These are phyloP conservation scores for Lotmaria passim DNA, from an alignment of 208 protist species.

Conservation along the genomic window DNA sequence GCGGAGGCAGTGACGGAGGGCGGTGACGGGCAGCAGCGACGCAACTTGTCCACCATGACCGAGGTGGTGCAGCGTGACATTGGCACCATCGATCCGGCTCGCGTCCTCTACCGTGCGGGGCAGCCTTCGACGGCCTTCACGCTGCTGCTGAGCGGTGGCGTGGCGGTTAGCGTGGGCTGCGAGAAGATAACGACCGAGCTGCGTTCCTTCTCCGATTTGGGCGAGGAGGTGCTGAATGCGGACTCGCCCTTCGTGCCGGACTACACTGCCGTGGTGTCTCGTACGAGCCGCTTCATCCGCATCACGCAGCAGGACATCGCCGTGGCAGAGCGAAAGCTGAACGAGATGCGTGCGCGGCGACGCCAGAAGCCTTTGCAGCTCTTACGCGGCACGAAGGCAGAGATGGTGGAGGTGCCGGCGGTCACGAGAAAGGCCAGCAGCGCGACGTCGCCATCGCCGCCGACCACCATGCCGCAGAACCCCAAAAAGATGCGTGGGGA, in stretches of 20 bases:
- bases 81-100: conserved; percentile 8
- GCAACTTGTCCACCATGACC: neutral
- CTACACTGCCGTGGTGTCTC: conserved; percentile 68
- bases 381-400: neutral
- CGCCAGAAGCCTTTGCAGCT: conserved; percentile 20
- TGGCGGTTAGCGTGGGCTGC: conserved; percentile 37
- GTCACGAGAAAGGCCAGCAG: too few relatives aligned
- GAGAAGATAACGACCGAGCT: conserved; percentile 58
- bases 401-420: conserved; percentile 17
- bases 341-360: conserved; percentile 24
- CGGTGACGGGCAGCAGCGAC: conserved; percentile 7
- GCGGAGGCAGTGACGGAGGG: conserved; percentile 8
- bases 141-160: conserved; percentile 68
- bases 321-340: conserved; percentile 37
- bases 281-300: conserved; percentile 53
- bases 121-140: conserved; percentile 52
- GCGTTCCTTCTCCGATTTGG: conserved; percentile 68
- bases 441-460: neutral
- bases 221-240: conserved; percentile 50
- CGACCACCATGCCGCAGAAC: neutral
- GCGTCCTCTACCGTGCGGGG: conserved; percentile 54
- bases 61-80: conserved; percentile 6
- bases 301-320: conserved; percentile 58
- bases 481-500: conserved; percentile 18
- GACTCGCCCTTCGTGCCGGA: conserved; percentile 53